Conservation (phyloP, 225 moss, liverwort and hornwort genomes). For the Bryum argenteum region DNA sequence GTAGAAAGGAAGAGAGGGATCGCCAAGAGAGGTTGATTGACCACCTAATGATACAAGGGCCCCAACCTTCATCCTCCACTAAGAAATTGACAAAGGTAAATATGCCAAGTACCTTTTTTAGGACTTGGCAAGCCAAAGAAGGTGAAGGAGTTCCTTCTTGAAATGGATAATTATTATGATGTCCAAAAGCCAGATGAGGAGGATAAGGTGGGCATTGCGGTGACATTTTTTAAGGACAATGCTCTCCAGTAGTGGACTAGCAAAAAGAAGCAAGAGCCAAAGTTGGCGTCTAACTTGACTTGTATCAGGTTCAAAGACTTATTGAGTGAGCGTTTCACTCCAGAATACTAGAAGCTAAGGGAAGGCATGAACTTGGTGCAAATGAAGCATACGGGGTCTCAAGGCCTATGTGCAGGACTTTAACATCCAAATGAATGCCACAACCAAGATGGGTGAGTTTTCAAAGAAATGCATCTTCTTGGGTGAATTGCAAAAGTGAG, state of each 20-base stretch:
- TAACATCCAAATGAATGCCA: not conserved
- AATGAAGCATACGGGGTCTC: not conserved
- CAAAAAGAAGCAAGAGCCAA: not conserved
- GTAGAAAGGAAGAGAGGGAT: too few relatives aligned
- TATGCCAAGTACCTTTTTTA: conserved; percentile 2
- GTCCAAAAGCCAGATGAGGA: not conserved
- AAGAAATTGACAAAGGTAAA: conserved; percentile 4
- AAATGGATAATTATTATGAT: conserved; percentile 2
- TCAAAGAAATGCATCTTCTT: conserved; percentile 5
- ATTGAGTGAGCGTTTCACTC: conserved; percentile 5
- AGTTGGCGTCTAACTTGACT: conserved; percentile 2
- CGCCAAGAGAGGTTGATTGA: not conserved
- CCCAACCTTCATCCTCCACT: not conserved
- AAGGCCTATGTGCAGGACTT: not conserved
- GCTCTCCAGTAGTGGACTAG: not conserved
- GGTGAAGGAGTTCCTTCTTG: not conserved
- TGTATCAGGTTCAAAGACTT: not conserved
- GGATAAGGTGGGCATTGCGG: not conserved
- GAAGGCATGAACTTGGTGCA: conserved; percentile 9
- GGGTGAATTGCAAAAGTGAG: not conserved
- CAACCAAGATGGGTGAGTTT: not conserved
- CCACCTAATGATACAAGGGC: not conserved
- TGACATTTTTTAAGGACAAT: not conserved
- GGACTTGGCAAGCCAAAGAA: conserved; percentile 2
- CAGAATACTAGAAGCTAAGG: not conserved